Percentiles rank a stretch among this genome's conserved stretches.
Evolutionary conservation across 2,329 filamentous ascomycete species (phyloP).

Genomic region (Metarhizium robertsii): DNA sequence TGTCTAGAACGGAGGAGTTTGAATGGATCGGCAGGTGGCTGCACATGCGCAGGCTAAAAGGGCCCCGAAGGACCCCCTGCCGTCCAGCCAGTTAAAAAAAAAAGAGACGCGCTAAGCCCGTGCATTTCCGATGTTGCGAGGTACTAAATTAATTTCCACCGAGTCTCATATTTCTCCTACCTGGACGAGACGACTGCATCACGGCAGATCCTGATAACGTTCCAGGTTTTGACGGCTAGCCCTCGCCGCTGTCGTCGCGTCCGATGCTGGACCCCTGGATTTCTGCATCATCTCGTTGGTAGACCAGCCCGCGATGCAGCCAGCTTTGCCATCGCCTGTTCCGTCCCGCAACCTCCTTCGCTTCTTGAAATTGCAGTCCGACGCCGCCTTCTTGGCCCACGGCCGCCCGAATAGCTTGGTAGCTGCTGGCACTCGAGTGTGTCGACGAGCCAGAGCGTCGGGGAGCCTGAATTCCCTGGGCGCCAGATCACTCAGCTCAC

Average conservation of each 20-base stretch:
- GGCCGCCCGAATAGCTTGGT: slow-evolving; percentile 12
- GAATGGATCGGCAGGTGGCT: no score
- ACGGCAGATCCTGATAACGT: background rate
- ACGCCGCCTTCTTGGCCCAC: slow-evolving; percentile 42
- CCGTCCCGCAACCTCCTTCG: slow-evolving; percentile 54
- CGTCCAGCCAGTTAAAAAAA: background rate
- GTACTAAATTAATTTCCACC: background rate
- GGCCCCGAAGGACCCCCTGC: background rate
- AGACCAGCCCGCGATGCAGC: slow-evolving; percentile 30
- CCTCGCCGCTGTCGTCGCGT: slow-evolving; percentile 4
- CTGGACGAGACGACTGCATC: background rate
- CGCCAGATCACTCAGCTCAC: background rate
- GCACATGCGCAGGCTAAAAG: no score
- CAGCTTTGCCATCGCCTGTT: slow-evolving; percentile 32
- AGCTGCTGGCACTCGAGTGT: slow-evolving; percentile 9
- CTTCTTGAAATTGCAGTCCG: slow-evolving; percentile 64
- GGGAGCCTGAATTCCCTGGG: background rate
- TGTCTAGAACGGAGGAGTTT: no score
- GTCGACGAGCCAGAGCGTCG: slow-evolving; percentile 12
- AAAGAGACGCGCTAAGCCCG: background rate
- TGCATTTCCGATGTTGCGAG: background rate
- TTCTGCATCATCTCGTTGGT: slow-evolving; percentile 5
- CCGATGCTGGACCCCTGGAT: slow-evolving; percentile 7
- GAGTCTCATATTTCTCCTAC: background rate
- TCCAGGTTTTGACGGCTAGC: slow-evolving; percentile 2